Evolutionary conservation across 768 basidiomycete genomes (phyloP).

Genomic region (Austroboletus festivus): DNA sequence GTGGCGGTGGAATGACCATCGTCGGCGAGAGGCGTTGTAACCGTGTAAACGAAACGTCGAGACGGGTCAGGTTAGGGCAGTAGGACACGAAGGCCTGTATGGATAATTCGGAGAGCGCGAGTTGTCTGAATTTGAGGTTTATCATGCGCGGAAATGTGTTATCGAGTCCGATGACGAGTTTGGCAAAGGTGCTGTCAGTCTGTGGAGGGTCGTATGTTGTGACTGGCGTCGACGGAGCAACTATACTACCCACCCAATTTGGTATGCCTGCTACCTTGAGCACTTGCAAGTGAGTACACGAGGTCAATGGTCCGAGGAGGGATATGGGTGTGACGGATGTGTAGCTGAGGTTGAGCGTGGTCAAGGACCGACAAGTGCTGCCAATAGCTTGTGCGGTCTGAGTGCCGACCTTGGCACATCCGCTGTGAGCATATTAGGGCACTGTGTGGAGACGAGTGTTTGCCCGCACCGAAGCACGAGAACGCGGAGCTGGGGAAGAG

Average conservation of each 20-base stretch:
- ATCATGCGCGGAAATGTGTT: slow-evolving; percentile 39
- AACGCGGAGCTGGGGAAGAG: slow-evolving; percentile 42
- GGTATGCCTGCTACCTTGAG: slow-evolving; percentile 62
- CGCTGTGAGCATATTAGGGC: slow-evolving; percentile 36
- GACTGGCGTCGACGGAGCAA: background rate
- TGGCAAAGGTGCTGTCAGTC: slow-evolving; percentile 57
- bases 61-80: slow-evolving; percentile 49
- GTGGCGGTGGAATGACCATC: background rate
- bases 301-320: slow-evolving; percentile 39
- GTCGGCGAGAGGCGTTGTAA: slow-evolving; percentile 38
- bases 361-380: slow-evolving; percentile 41
- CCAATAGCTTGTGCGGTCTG: slow-evolving; percentile 46
- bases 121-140: slow-evolving; percentile 58
- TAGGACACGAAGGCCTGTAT: slow-evolving; percentile 40
- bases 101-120: slow-evolving; percentile 47
- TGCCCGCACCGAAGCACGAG: slow-evolving; percentile 53
- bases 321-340: slow-evolving; percentile 52
- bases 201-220: slow-evolving; percentile 19
- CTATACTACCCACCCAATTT: slow-evolving; percentile 47
- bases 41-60: slow-evolving; percentile 66
- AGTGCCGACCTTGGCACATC: slow-evolving; percentile 54
- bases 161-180: slow-evolving; percentile 34
- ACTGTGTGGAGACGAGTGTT: slow-evolving; percentile 1
- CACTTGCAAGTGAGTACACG: slow-evolving; percentile 43
- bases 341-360: slow-evolving; percentile 55